Base-by-base conservation (phyloP, 1,284 basidiomycete genomes). In the Fomes fomentarius region DNA sequence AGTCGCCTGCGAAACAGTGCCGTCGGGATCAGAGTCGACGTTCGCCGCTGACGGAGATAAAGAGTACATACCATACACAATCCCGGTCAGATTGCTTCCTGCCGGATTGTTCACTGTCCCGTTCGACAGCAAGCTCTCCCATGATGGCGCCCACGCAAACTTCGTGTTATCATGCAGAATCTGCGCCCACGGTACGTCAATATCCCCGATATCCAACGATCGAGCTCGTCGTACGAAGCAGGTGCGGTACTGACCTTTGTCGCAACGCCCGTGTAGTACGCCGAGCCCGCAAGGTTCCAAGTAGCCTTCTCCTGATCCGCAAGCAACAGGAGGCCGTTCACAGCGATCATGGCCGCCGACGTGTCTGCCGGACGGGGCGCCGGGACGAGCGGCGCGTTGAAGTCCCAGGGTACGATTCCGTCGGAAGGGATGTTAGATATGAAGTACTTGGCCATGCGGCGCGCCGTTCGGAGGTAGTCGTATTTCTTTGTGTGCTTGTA, bases 361-460 rank as follows among this genome's bases (percentile, higher is more conserved):
- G 83, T 82, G 70, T 89, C 87, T 4, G 85, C 83, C 1, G 83
- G 81, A 15, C 79, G 74, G 0, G 81, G 78, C 5, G 33, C 33
- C n/a, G 79, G 78, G 19, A 65, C 66, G 25, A 75, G 60, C 3
- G 86, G 85, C 2, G 84, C 87, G 54, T 88, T 79, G 69, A 87
- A 89, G 66, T 89, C 86, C 86, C 87, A 89, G 19, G 86, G 85
- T 15, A 87, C 78, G 46, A 89, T 76, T 0, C 81, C 82, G 56
- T 81, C 76, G 7, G 68, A 56, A 2, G 86, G 85, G 11, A 88
- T 68, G 53, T 81, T 71, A n/a, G 69, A 63, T 47, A 87, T 63
- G 71, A 85, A 89, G 67, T 82, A 87, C 1, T 67, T 69, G 2
- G 85, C 84, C 65, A 87, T 71, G 12, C 71, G 74, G 4, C 82